Evolutionary conservation across 2,329 filamentous ascomycete genomes (phyloP), one percentile per base, ranked within the genome.

Genomic region (Fusarium pseudonygamai): DNA sequence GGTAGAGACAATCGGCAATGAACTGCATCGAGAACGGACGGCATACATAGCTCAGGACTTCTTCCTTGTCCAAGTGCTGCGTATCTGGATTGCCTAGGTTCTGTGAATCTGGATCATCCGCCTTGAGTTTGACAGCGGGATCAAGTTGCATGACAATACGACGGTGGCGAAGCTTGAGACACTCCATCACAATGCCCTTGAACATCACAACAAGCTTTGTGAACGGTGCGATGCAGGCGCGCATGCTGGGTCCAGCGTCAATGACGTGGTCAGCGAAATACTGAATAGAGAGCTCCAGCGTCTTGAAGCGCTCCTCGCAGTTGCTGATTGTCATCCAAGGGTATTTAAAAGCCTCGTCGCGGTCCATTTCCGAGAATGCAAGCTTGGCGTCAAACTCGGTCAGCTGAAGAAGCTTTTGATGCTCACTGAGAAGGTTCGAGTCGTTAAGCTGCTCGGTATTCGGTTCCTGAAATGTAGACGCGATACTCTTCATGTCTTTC

Each of bases 371-470:
- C 0, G 6, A 10, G 28, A 10, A 14, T 2, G 22, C 16, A 11
- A 34, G 12, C 6, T 20, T 34, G 4, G 16, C 30, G 16, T 50
- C n/a, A 11, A 50, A 34, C 2, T 32, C 11, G 5, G 1, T n/a
- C 15, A 49, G 7, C 11, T 49, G 3, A 18, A 49, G 28, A n/a
- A 49, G 20, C 15, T 3, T 13, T 0, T 13, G 22, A 2, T 5
- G 7, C 11, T 49, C 28, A 1, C 0, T 0, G 5, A 47, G 2
- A 47, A 30, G 22, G 14, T 16, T 7, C 6, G 14, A 2, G 5
- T 30, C 28, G 1, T n/a, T n/a, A 12, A 9, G 2, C 3, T 50
- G 6, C 8, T 50, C 11, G 1, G 28, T 1, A 24, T 3, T 18
- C 2, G n/a, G 2, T 12, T 2, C 16, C n/a, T 34, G 3, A 0